phyloP scores from a whole-genome alignment of 73 alveolate species.

The Paramecium sexaurelia region DNA sequence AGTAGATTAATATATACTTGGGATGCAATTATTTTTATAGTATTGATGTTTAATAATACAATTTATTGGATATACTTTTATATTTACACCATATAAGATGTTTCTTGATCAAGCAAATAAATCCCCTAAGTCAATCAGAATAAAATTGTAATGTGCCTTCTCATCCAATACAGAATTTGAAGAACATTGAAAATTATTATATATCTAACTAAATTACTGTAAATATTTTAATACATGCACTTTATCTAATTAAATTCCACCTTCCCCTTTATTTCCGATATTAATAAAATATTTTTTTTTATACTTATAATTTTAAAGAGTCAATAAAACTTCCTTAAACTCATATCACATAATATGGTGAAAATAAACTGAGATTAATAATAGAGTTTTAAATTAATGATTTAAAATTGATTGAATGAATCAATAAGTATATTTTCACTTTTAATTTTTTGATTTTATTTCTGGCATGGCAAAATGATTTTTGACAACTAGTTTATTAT shows the following conservation, averaged over 20 bases:
- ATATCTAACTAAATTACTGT: not conserved
- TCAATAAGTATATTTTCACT: slow-evolving; percentile 1
- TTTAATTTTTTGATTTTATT: not conserved
- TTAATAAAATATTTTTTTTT: too few species aligned
- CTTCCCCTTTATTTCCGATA: too few species aligned
- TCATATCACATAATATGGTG: not conserved
- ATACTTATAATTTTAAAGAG: too few species aligned
- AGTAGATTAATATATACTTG: not conserved
- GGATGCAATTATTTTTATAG: not conserved
- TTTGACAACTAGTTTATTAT: not conserved
- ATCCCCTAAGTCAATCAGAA: not conserved
- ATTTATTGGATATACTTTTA: not conserved
- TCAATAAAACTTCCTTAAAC: too few species aligned
- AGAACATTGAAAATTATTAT: not conserved
- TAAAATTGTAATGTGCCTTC: not conserved
- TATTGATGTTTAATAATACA: not conserved
- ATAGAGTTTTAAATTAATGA: not conserved
- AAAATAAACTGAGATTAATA: not conserved
- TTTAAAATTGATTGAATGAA: not conserved
- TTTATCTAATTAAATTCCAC: not conserved
- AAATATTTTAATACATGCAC: not conserved
- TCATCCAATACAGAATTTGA: not conserved
- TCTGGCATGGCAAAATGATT: slow-evolving; percentile 24
- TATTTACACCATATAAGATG: slow-evolving; percentile 32
- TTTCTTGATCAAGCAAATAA: not conserved